Base-by-base conservation (phyloP, 2,329 filamentous ascomycete genomes). In the Colletotrichum lindemuthianum region DNA sequence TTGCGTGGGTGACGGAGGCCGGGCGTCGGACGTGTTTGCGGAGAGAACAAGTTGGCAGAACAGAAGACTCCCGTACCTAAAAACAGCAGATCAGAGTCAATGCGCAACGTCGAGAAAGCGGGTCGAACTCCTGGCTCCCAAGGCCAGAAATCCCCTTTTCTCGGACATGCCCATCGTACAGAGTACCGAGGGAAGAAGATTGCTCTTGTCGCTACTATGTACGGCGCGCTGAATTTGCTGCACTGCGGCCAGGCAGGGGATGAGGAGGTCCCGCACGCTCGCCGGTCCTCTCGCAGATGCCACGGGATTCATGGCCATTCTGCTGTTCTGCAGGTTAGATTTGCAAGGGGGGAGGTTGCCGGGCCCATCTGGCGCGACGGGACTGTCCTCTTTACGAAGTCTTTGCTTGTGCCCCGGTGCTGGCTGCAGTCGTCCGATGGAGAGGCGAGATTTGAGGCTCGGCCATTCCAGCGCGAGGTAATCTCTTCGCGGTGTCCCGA, bases 351-450 rank as follows among this genome's bases (percentile, higher is more conserved):
- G 59, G 43, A 60, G 12, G 8, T 16, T 33, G 15, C 54, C 15
- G 48, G 55, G 47, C 54, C 55, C 55, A 36, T 48, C 58, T 54
- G 58, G 34, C 36, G 41, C 49, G 49, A 54, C 32, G 41, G 54
- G 48, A 43, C 34, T 40, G 48, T 45, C 24, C 24, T 39, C n/a
- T 40, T 40, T 32, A 54, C 37, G 40, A 15, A 24, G 24, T 45
- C n/a, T 48, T 36, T 43, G 34, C 24, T 33, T 39, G 5, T 24
- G 50, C 34, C 50, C 24, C 41, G 34, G 34, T 41, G 41, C 39
- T 12, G 32, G 32, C 55, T 51, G 55, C 16, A 41, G 57, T 65
- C 61, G 61, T 65, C 57, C 24, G 57, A 61, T 65, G 41, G 32
- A 32, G 24, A 24, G 24, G 24, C 24, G 24, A 24, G 24, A 24